Percentiles rank a stretch among this genome's conserved stretches.
Evolutionary conservation across 805 yeast species (phyloP).

Genomic region (Zygotorulaspora florentina): DNA sequence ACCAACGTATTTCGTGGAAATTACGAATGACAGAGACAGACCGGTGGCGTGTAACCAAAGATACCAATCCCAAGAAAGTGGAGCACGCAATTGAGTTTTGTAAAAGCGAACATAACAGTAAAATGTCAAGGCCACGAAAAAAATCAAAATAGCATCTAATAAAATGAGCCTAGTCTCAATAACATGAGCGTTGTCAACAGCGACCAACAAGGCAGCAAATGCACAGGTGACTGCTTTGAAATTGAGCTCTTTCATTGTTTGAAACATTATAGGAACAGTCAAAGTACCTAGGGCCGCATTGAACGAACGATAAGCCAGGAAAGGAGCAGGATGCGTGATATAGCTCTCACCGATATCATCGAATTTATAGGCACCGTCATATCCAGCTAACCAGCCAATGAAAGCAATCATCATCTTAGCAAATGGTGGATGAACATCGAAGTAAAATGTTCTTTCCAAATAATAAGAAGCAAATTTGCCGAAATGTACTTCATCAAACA

Average conservation of each 20-base stretch:
- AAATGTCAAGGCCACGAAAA: constrained; percentile 77
- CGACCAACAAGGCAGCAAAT: constrained; percentile 70
- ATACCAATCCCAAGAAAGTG: constrained; percentile 79
- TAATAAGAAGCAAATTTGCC: constrained; percentile 85
- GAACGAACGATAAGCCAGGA: constrained; percentile 72
- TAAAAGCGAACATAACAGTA: constrained; percentile 77
- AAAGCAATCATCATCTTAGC: constrained; percentile 89
- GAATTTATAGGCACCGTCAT: constrained; percentile 87
- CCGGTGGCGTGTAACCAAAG: constrained; percentile 84
- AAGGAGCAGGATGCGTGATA: constrained; percentile 75
- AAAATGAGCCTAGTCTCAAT: constrained; percentile 86
- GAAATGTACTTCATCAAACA: constrained; percentile 83
- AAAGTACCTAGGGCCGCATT: constrained; percentile 78
- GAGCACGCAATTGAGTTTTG: constrained; percentile 53
- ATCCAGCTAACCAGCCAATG: constrained; percentile 85
- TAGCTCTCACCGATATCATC: constrained; percentile 85
- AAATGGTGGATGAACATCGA: constrained; percentile 97
- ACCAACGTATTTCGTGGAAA: constrained; percentile 95
- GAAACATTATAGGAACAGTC: constrained; percentile 78
- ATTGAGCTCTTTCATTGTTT: constrained; percentile 80
- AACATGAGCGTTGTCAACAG: constrained; percentile 86
- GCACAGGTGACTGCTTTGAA: constrained; percentile 74
- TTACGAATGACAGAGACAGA: constrained; percentile 79
- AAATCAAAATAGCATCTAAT: constrained; percentile 82
- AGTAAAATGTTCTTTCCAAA: constrained; percentile 84